Conservation (phyloP, 352 stramenopile species). For the Pelagophyceae sp. region DNA sequence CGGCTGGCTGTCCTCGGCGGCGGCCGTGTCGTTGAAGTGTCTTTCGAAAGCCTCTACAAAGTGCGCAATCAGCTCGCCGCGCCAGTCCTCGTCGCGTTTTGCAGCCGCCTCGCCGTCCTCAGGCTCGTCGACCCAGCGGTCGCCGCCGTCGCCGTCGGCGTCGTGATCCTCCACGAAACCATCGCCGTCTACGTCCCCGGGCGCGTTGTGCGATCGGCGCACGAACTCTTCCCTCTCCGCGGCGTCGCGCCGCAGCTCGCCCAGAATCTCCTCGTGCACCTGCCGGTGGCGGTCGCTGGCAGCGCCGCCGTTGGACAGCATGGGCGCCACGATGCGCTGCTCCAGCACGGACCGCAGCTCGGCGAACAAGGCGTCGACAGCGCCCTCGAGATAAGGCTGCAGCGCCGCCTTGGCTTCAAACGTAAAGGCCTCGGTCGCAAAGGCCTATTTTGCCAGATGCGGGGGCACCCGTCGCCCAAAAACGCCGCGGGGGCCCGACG, state of each 20-base stretch:
- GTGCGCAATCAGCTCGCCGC: constrained; percentile 1
- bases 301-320: neutral
- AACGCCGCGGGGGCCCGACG: no score
- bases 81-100: constrained; percentile 16
- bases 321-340: neutral
- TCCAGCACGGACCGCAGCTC: neutral
- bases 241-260: neutral
- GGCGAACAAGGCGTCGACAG: constrained; percentile 8
- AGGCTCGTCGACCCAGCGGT: neutral
- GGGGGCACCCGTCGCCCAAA: no score
- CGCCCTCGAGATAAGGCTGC: constrained; percentile 5
- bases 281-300: neutral
- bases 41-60: neutral
- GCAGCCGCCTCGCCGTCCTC: neutral
- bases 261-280: constrained; percentile 7
- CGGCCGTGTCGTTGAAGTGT: constrained; percentile 18
- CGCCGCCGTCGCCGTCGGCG: neutral
- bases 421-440: neutral
- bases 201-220: neutral
- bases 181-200: neutral
- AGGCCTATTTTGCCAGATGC: no score
- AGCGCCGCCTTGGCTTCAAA: neutral
- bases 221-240: neutral
- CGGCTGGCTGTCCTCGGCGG: neutral
- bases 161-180: neutral